Base-by-base conservation (phyloP, 805 yeast genomes). In the Starmerella khaoyaiensis region DNA sequence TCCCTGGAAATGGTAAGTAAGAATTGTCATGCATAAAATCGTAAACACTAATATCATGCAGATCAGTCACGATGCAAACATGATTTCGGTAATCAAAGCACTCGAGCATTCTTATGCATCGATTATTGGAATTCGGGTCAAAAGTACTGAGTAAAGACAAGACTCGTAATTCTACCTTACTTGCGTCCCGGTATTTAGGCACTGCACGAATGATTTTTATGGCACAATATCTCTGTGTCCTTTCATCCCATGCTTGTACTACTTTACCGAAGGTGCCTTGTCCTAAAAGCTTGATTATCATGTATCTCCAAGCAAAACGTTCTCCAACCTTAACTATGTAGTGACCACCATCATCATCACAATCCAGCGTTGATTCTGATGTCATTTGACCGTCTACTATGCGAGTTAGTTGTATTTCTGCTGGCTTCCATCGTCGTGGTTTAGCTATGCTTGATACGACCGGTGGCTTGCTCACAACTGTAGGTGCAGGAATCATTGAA, bases 261-360 rank as follows among this genome's bases (percentile, higher is more conserved):
- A 84, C 95, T 52, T 80, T 83, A 11, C 94, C 94, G 62, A 82
- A 83, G 1, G 95, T 83, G 11, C 95, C 95, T 52, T 83, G 94
- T 25, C 95, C 95, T 39, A 90, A 62, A 23, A 83, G 61, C 40
- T 72, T 67, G 23, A 70, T 59, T 10, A 86, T 77, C 15, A 68
- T 60, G 56, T 79, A 86, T 31, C 94, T 60, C 35, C 79, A 74
- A n/a, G 93, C 62, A 39, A 63, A 59, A 16, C 45, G 42, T 20
- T 61, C 49, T 35, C 62, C 57, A 16, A 51, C 49, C n/a, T 50
- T 39, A 27, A 61, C 57, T 10, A 54, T 33, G 34, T 52, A 59
- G 42, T 60, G 63, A 21, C 63, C 63, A 17, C 44, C 46, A 12
- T 40, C 40, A 31, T 48, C 53, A 37, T 50, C 54, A 17, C 52